phyloP scores from a whole-genome alignment of 73 alveolate species.

The Effrenium voratum region DNA sequence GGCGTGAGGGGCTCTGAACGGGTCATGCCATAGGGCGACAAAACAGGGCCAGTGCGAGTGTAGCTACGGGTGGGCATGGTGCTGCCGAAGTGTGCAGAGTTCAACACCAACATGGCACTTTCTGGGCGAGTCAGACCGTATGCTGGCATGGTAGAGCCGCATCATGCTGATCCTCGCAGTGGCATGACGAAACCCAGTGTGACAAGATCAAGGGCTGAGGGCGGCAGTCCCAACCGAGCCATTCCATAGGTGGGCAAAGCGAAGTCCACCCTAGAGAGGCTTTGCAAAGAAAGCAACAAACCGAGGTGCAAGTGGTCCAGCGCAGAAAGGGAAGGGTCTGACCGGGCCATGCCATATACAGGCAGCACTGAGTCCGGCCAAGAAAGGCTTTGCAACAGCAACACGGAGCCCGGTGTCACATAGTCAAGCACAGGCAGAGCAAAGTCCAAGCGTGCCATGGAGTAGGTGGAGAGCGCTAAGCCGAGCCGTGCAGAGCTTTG shows the following conservation, averaged over 20 bases:
- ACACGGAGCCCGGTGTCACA: conserved; percentile 50
- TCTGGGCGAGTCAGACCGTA: conserved; percentile 54
- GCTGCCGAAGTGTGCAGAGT: conserved; percentile 36
- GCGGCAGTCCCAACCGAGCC: conserved; percentile 42
- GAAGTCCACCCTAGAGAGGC: conserved; percentile 27
- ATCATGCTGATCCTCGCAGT: conserved; percentile 45
- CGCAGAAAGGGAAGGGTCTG: not conserved
- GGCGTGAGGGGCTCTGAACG: not conserved
- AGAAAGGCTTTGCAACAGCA: conserved; percentile 31
- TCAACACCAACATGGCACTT: conserved; percentile 49
- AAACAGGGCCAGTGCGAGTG: conserved; percentile 18
- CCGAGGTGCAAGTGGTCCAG: conserved; percentile 70
- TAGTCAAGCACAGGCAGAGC: conserved; percentile 33
- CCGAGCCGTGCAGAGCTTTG: conserved; percentile 34
- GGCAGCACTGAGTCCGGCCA: not conserved
- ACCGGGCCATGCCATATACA: conserved; percentile 78
- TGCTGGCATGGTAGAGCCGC: conserved; percentile 17
- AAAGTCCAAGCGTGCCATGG: conserved; percentile 83
- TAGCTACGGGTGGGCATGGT: not conserved
- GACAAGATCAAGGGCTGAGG: conserved; percentile 39
- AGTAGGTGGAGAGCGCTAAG: not conserved
- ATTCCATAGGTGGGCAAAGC: conserved; percentile 25
- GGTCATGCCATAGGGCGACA: conserved; percentile 34
- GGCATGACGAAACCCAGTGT: conserved; percentile 41
- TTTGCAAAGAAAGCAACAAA: not conserved